Evolutionary conservation across 2,329 filamentous ascomycete genomes (phyloP), one percentile per base, ranked within the genome.

Genomic region (Hymenoscyphus linearis): DNA sequence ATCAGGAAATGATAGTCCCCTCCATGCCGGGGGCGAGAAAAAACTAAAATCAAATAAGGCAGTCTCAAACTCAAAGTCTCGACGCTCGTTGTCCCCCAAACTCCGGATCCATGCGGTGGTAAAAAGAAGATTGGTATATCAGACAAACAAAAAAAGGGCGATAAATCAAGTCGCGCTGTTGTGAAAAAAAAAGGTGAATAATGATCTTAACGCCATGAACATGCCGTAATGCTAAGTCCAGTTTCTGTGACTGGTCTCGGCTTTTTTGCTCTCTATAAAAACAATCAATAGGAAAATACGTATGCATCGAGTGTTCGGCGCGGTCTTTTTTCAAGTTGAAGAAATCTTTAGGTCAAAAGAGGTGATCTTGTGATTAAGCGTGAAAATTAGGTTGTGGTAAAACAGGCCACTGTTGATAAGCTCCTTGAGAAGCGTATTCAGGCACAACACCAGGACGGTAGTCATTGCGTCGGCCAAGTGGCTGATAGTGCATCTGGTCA

Each of bases 401-500:
- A 52, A 68, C 62, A 25, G 71, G 70, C 63, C 68, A 72, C 31
- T 67, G 65, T 52, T 69, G 44, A 35, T 65, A 66, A 4, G 62
- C 53, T 25, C 60, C 55, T 37, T 69, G 64, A 37, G 63, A 55
- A 40, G 61, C 37, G 35, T 72, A 87, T 67, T 87, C 85, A 18
- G 89, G 89, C 4, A 93, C 83, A 22, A 90, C 82, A 12, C 89
- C 89, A 0, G 86, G 84, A 40, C 87, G 85, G 61, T 89, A 79
- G 50, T 88, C 85, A 62, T 85, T 80, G 35, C 85, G 79, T 70
- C 89, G 86, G 9, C 89, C 88, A 4, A 93, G 76, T 9, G 89
- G 88, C 66, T 93, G 88, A 71, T 95, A 90, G 73, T 93, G 88
- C 87, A 96, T 92, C 58, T 89, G 85, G 55, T 82, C 76, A 59